Evolutionary conservation across 768 basidiomycete genomes (phyloP), one percentile per base, ranked within the genome.

Genomic region (Fomitopsis pulvina): DNA sequence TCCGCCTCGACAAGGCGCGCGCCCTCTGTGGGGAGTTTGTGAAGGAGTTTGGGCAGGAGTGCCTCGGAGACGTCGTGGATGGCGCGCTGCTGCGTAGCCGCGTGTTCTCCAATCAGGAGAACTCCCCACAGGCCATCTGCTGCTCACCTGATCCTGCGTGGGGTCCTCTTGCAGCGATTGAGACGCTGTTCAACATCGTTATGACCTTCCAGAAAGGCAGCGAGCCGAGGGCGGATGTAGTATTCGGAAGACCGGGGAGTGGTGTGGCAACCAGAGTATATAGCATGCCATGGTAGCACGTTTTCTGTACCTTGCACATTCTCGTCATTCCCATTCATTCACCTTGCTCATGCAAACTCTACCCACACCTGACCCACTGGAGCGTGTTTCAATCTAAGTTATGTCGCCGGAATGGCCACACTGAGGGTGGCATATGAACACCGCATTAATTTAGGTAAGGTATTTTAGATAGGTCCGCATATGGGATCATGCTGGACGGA

Each of bases 101-200:
- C 12, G 42, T 69, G n/a, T 69, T 69, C 54, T 45, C 61, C 7
- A 67, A 69, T 34, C 64, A 58, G 39, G 46, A 45, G 40, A 62
- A 63, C 46, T 41, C 60, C 11, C 67, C 67, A 9, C 63, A 61
- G 41, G 59, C 66, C 21, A 69, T 69, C 26, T 67, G 67, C 50
- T 62, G 63, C 40, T 50, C 34, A 11, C 57, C 59, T 22, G 61
- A 63, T 51, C 53, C 55, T 28, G 41, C 40, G 18, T 47, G 57
- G 34, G 55, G 50, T 41, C 57, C 54, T 27, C 38, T 40, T 9
- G 54, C 54, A 21, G 51, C 54, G 25, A 60, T 60, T 24, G 62
- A 60, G 52, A 68, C 68, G 14, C 54, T 69, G 27, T 69, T 69
- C 57, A 66, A 66, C 53, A 69, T 69, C 41, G 61, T 63, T 22